Base-by-base conservation (phyloP, 2,329 filamentous ascomycete genomes). In the Aspergillus candidus region DNA sequence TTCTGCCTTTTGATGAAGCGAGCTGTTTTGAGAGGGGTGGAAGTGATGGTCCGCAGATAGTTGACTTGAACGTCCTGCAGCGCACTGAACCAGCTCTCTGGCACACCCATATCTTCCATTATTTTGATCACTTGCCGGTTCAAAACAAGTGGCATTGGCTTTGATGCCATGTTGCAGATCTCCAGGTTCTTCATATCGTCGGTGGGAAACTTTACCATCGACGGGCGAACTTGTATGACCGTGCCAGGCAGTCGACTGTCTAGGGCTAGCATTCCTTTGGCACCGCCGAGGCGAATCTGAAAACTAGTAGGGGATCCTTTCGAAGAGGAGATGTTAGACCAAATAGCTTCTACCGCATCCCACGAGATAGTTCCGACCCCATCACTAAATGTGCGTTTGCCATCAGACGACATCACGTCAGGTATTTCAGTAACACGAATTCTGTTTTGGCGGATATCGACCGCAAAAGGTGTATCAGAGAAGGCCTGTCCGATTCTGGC, bases 71-170 rank as follows among this genome's bases (percentile, higher is more conserved):
- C 67, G 1, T 72, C 68, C 61, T 93, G 88, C 1, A 87, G 65
- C 0, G 72, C 56, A 10, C 84, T 58, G 51, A 94, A 91, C 60
- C 78, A 83, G 0, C 65, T 44, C 1, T 68, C 57, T 0, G 72
- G 59, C 0, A 85, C 80, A 0, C 76, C 75, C 62, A 91, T 80
- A 52, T 94, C 88, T 57, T 94, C 88, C 1, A 94, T 63, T 4
- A 94, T 88, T 60, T 94, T 94, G 67, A 94, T 88, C 48, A 90
- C 73, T 52, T 87, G 86, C 1, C 84, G 80, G 56, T 94, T 94
- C 1, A 94, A 74, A 13, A 82, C 78, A 52, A 90, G 72, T 0
- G 78, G 78, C 6, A 91, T 73, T 0, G 86, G 82, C 40, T 75
- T 79, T 32, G 79, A 80, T 0, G 80, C 82, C 34, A 79, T 75